Base-by-base conservation (phyloP, 2,329 filamentous ascomycete species). In the Penicillium sp. region DNA sequence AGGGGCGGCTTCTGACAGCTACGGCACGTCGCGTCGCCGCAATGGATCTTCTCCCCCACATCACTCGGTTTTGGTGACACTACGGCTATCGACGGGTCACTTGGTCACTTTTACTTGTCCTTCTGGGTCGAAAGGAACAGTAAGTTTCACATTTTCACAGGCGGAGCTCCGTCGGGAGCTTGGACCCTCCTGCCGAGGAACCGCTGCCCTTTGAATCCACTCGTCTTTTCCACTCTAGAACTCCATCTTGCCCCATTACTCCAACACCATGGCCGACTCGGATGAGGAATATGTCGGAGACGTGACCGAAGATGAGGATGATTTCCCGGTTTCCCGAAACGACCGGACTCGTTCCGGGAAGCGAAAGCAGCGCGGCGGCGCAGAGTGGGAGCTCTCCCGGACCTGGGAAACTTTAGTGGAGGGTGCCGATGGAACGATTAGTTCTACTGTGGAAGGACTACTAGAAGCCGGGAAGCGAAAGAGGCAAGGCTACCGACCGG, bases 401-500 rank as follows among this genome's bases (percentile, higher is more conserved):
- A 76, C 74, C 16, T 78, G 75, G 74, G 87, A 91, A 63, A 80
- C 80, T 6, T 80, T 90, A 27, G 79, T 87, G 40, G 88, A 93
- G 69, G 84, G 85, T 16, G 84, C 82, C 34, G 87, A 94, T 70
- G 89, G 87, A 37, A 84, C 82, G 47, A 81, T 95, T 56, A 84
- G 82, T 47, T 80, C 79, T 34, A 77, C 79, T 10, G 78, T 95
- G 32, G 83, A 87, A 54, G 84, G 85, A 18, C 70, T 86, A 24
- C 77, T 89, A 40, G 89, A 95, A 68, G 87, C 88, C 18, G 83
- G 87, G 65, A 94, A 94, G 75, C 82, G 89, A 49, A 84, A 83
- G 64, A 76, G 81, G 79, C 82, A 66, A 63, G 68, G 20, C 45
- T 28, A 32, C 23, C 4, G 9, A 16, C 22, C 14, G 22, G 11